Evolutionary conservation across 495 filamentous ascomycete species (phyloP).

Genomic region (Niebla homalea): DNA sequence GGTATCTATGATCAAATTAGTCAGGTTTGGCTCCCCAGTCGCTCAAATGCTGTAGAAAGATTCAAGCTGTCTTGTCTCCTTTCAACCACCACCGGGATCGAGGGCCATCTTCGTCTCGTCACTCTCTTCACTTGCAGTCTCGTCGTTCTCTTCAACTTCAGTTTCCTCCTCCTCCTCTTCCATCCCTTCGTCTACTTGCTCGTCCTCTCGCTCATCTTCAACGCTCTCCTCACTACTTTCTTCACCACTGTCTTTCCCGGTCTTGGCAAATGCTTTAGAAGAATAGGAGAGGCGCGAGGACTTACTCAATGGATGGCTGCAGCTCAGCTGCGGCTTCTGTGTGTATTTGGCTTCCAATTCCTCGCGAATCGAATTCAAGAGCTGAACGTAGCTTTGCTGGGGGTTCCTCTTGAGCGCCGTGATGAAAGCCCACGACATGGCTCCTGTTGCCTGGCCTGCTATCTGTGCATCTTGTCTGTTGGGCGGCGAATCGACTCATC

Average conservation of each 20-base stretch:
- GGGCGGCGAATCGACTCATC: not conserved
- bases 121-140: too few species aligned
- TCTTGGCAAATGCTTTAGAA: not conserved
- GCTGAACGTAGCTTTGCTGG: constrained; percentile 91
- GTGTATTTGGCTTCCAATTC: constrained; percentile 79
- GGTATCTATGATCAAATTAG: constrained; percentile 3
- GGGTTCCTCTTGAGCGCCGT: constrained; percentile 89
- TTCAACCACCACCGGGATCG: too few species aligned
- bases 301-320: constrained; percentile 90
- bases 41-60: too few species aligned
- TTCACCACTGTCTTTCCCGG: not conserved
- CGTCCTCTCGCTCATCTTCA: not conserved
- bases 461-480: constrained; percentile 48
- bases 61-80: too few species aligned
- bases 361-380: constrained; percentile 90
- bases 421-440: constrained; percentile 98
- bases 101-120: too few species aligned
- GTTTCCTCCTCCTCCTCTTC: not conserved
- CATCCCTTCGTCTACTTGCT: not conserved
- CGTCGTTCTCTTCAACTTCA: not conserved
- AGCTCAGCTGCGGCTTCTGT: constrained; percentile 94
- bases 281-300: constrained; percentile 11
- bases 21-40: too few species aligned
- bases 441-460: constrained; percentile 78
- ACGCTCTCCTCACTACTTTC: not conserved